Base-by-base conservation (phyloP, 495 filamentous ascomycete species). In the Penicillium subrubescens region DNA sequence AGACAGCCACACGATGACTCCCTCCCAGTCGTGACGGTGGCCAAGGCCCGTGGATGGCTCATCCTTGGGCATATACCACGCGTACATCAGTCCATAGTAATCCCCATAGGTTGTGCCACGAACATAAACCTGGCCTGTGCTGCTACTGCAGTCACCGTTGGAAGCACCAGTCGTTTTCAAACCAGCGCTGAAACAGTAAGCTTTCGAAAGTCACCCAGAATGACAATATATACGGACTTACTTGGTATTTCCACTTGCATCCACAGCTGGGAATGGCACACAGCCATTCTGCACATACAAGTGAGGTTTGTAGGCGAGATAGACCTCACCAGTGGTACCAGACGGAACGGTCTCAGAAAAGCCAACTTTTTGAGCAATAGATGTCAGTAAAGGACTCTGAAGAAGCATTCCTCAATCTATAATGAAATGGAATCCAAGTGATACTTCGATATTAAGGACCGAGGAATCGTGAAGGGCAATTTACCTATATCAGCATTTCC, bases 1-100 rank as follows among this genome's bases (percentile, higher is more conserved):
- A 8, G 67, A 61, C 2, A 86, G 71, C 78, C 77, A 85, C 52
- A 85, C 75, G 61, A 85, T 76, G 0, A 81, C 78, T 12, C 82
- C 83, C 60, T 83, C 82, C 82, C 81, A 83, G 64, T 83, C 82
- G 62, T 84, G 79, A 14, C 82, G 78, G 66, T 83, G 82, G 51
- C 82, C 82, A 11, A 82, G 63, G 6, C 75, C 80, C 10, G 70
- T 59, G 5, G 73, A 75, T 8, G 81, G 77, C 39, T 71, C 67
- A 65, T 83, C 81, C 39, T 84, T 84, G 29, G 82, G 82, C 61
- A 82, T 75, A 67, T 83, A 84, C 83, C 83, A 86, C 6, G 77
- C 63, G 63, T 86, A 86, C 77, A 86, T 80, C n/a, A 86, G 66
- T 8, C 76, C 84, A 66, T 78, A 82, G 61, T 75, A 61, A 37